Conservation (phyloP, 306 rosid species). For the Rosa multiflora region DNA sequence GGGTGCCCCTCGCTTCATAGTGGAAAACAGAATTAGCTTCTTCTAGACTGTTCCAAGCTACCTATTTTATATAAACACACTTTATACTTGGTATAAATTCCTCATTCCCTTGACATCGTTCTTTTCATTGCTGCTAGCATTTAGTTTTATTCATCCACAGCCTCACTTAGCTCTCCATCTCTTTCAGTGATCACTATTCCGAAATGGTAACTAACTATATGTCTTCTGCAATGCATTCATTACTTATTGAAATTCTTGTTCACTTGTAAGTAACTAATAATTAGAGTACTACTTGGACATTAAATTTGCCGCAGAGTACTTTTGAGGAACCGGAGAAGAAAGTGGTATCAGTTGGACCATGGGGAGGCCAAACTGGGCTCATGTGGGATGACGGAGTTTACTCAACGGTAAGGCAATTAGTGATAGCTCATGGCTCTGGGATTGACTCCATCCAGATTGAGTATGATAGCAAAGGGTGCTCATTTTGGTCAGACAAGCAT, state of each 20-base stretch:
- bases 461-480: conserved; percentile 56
- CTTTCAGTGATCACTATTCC: background rate
- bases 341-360: conserved; percentile 59
- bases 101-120: background rate
- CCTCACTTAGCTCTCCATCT: background rate
- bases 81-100: conserved; percentile 6
- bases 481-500: conserved; percentile 70
- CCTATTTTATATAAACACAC: background rate
- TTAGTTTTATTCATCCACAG: background rate
- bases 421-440: conserved; percentile 61
- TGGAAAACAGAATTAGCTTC: conserved; percentile 20
- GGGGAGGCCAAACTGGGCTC: conserved; percentile 70
- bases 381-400: conserved; percentile 67
- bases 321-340: conserved; percentile 29
- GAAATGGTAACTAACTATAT: background rate
- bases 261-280: background rate
- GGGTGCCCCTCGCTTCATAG: background rate
- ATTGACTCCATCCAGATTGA: conserved; percentile 75
- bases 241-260: background rate
- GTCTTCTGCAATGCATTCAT: background rate
- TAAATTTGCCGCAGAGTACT: conserved; percentile 10
- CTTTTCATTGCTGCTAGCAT: background rate
- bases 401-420: conserved; percentile 67
- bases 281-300: background rate
- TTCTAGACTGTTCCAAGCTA: background rate